Evolutionary conservation across 1,284 basidiomycete species (phyloP), one percentile per base, ranked within the genome.

Genomic region (Mycena sp.): DNA sequence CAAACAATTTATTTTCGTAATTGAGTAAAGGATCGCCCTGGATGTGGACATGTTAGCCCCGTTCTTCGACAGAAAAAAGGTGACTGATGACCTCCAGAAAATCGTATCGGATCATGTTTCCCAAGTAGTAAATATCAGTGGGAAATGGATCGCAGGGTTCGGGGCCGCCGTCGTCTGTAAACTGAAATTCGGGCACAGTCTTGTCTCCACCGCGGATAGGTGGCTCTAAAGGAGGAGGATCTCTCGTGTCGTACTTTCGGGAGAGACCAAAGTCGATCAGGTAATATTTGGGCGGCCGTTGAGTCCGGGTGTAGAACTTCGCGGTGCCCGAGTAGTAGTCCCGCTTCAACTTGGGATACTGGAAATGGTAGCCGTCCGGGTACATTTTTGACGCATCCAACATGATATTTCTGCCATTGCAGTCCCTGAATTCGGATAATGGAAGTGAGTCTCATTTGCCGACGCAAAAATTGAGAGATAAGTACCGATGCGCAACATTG

Each of bases 81-180:
- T n/a, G n/a, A n/a, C n/a, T n/a, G n/a, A n/a, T n/a, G n/a, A 54
- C 52, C 43, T 57, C 1, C 0, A 74, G 37, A 11, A 76, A 69
- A n/a, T 63, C 44, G 37, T 40, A 32, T 16, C 62, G 44, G 23
- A 71, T 60, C 17, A 70, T 10, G 64, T 76, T 77, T 17, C 75
- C 74, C 0, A 77, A 45, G n/a, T 73, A 73, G 26, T 75, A 77
- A 7, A 76, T 53, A 16, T 76, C 76, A 11, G 74, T 75, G 5
- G 71, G 61, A 26, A 77, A 76, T 0, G 75, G 74, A 61, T 76
- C 58, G 9, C 70, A 28, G 6, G 69, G 72, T 3, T 43, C 46
- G 19, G 28, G 23, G 7, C 16, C 25, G 10, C 48, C 14, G 30
- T 38, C 49, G 21, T 60, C 46, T 2, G 19, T 19, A 19, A 29